Conservation (phyloP, 345 rosid genomes). For the Ailanthus altissimus region DNA sequence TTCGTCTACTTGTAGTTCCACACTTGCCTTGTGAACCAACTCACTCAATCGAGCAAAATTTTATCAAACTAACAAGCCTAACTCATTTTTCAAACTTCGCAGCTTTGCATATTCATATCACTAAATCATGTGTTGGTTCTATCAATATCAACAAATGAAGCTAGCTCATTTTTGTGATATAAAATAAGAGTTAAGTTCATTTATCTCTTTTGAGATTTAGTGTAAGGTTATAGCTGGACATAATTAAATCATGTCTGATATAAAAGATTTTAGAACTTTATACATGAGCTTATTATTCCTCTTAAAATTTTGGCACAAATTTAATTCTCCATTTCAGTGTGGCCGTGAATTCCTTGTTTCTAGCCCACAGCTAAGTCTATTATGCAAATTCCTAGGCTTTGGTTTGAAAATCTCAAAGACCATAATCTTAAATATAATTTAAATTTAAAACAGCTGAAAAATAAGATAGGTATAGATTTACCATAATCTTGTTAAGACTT, state of each 20-base stretch:
- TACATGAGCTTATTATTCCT: too few relatives aligned
- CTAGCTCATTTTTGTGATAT: not conserved
- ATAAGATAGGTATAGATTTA: too few relatives aligned
- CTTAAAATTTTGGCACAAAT: too few relatives aligned
- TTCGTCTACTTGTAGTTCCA: constrained; percentile 6
- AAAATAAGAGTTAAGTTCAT: not conserved
- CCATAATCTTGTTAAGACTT: too few relatives aligned
- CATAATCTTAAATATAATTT: too few relatives aligned
- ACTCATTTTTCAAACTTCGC: not conserved
- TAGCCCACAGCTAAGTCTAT: too few relatives aligned
- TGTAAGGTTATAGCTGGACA: too few relatives aligned
- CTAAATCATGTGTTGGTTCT: not conserved
- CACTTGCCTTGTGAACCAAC: constrained; percentile 27
- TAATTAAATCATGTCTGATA: not conserved
- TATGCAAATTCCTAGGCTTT: too few relatives aligned
- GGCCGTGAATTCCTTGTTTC: too few relatives aligned
- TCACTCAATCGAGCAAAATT: constrained; percentile 2
- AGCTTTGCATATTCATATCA: not conserved
- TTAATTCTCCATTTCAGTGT: too few relatives aligned
- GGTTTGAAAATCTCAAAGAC: too few relatives aligned
- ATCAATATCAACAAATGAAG: not conserved
- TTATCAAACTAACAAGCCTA: constrained; percentile 1
- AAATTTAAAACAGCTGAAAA: too few relatives aligned
- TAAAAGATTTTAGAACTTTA: not conserved
- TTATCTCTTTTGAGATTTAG: not conserved